Percentiles rank a stretch among this genome's conserved stretches.
These are phyloP conservation scores for Fragilariopsis cylindrus DNA, from an alignment of 108 stramenopile species.

Conservation along the genomic window DNA sequence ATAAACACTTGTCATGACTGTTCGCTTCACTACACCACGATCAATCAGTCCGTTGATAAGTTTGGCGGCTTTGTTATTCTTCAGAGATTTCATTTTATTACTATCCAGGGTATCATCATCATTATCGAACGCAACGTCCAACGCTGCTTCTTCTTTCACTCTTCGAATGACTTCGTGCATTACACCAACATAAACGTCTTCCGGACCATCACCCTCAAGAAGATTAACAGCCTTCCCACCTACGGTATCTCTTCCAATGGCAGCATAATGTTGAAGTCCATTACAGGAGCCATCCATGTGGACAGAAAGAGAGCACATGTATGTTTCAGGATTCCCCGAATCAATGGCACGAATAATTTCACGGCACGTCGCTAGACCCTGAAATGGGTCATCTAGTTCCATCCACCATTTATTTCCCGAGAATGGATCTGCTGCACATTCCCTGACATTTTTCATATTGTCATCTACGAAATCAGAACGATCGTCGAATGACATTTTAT, in stretches of 20 bases:
- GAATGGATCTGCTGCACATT: conserved; percentile 83
- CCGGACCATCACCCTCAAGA: conserved; percentile 83
- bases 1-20: conserved; percentile 99
- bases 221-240: conserved; percentile 99
- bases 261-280: conserved; percentile 99
- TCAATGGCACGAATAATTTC: conserved; percentile 93
- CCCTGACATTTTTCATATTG: conserved; percentile 84
- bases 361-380: conserved; percentile 95
- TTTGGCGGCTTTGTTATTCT: conserved; percentile 68
- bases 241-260: conserved; percentile 93
- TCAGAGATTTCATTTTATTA: conserved; percentile 53
- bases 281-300: conserved; percentile 99
- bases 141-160: conserved; percentile 73
- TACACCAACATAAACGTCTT: conserved; percentile 97
- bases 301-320: conserved; percentile 89
- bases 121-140: conserved; percentile 58
- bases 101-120: conserved; percentile 58
- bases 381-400: conserved; percentile 95
- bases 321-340: conserved; percentile 86
- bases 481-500: conserved; percentile 92
- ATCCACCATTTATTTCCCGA: conserved; percentile 90
- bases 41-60: conserved; percentile 89
- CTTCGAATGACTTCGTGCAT: conserved; percentile 87
- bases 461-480: conserved; percentile 90
- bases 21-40: conserved; percentile 98